A percentile compares a stretch with the other conserved stretches of the same genome.
phyloP scores from a whole-genome alignment of 2,329 filamentous ascomycete genomes.

The Nannizziopsis arthrosporioides region DNA sequence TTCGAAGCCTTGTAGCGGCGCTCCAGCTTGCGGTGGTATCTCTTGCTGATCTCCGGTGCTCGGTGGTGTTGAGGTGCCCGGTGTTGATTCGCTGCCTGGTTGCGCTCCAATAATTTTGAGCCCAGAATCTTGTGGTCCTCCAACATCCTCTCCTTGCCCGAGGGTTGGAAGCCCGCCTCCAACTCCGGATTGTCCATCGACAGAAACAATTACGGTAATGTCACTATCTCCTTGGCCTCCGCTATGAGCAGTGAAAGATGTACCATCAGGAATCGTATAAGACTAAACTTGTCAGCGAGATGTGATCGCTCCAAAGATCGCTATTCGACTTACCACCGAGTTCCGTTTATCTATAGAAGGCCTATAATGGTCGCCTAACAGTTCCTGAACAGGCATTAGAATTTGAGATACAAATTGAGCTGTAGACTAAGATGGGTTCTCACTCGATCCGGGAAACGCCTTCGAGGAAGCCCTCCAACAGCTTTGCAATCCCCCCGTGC shows the following conservation, averaged over 20 bases:
- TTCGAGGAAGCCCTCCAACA: conserved; percentile 1
- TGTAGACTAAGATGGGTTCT: background rate
- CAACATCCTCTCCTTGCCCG: background rate
- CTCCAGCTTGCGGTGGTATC: background rate
- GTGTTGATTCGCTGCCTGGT: too few species aligned
- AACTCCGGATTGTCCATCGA: conserved; percentile 3
- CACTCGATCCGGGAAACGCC: background rate
- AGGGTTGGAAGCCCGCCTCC: conserved; percentile 7
- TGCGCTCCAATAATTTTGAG: background rate
- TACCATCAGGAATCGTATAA: conserved; percentile 1
- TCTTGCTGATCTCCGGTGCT: background rate
- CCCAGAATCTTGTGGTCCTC: background rate
- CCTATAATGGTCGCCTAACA: conserved; percentile 1
- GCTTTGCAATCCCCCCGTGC: conserved; percentile 5
- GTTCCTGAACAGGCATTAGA: background rate
- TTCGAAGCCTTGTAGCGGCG: background rate
- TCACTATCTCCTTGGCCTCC: background rate
- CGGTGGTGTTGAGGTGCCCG: background rate
- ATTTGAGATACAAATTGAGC: background rate
- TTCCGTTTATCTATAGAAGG: background rate
- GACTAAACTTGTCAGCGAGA: conserved; percentile 1
- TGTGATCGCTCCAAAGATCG: background rate
- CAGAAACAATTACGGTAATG: conserved; percentile 7
- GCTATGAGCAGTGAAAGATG: conserved; percentile 1
- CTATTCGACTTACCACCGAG: conserved; percentile 2